Evolutionary conservation across 1,139 yeast genomes (phyloP).

Genomic region (Taphrina populina): DNA sequence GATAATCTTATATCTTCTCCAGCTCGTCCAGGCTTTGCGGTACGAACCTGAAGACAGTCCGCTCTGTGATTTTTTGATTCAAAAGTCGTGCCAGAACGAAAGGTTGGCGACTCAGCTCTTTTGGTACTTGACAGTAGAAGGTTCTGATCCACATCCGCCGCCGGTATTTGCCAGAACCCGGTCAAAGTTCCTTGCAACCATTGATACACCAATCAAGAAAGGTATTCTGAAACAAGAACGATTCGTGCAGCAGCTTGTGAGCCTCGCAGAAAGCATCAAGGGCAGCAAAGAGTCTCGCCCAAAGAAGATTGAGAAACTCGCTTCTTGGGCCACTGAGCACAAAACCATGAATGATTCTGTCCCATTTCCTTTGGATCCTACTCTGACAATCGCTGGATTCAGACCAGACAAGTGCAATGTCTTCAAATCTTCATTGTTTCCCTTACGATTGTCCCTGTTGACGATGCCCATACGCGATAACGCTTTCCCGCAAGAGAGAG

Average conservation of each 20-base stretch:
- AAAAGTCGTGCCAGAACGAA: constrained; percentile 11
- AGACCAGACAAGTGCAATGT: constrained; percentile 46
- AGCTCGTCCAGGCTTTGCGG: constrained; percentile 87
- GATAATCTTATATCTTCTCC: constrained; percentile 62
- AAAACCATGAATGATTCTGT: constrained; percentile 44
- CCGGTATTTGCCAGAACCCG: constrained; percentile 15
- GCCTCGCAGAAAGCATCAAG: constrained; percentile 37
- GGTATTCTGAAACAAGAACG: constrained; percentile 47
- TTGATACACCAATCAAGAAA: constrained; percentile 49
- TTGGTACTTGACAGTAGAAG: constrained; percentile 64
- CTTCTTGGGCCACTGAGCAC: constrained; percentile 53
- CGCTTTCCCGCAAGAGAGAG: constrained; percentile 41
- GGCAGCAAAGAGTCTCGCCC: constrained; percentile 44
- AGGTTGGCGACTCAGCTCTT: constrained; percentile 50
- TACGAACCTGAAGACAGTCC: constrained; percentile 53
- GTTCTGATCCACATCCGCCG: constrained; percentile 25
- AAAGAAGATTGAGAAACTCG: constrained; percentile 51
- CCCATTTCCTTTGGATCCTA: constrained; percentile 39
- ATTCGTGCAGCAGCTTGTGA: constrained; percentile 44
- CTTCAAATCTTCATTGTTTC: constrained; percentile 26
- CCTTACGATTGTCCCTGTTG: constrained; percentile 56
- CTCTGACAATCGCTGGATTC: constrained; percentile 49
- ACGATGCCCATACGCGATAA: constrained; percentile 66
- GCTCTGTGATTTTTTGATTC: constrained; percentile 8
- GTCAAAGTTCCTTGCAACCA: constrained; percentile 48